Base-by-base conservation (phyloP, 805 yeast species). In the Saturnispora serradocipensis region DNA sequence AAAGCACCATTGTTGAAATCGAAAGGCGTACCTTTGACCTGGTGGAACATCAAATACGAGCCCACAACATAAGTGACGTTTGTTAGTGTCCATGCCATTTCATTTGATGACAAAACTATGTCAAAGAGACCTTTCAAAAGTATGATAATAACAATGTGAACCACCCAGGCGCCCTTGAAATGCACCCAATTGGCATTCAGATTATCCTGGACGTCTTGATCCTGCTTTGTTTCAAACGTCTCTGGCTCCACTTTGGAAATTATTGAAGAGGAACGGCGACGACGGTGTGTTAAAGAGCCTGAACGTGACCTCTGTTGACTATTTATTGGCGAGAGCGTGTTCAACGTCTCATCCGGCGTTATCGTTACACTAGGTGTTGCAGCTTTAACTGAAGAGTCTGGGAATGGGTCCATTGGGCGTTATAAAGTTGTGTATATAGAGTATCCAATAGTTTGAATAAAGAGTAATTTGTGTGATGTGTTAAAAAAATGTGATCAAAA, bases 1-100 rank as follows among this genome's bases (percentile, higher is more conserved):
- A 86, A 93, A 0, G 97, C 98, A 43, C 99, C 99, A 40, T 86
- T 84, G 64, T 90, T 93, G 72, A 91, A 90, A 61, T 93, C 99
- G 65, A 91, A 93, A 0, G 99, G 99, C 2, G 96, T 89, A 38
- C 99, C 99, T 62, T 91, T 93, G 44, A 93, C 88, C 66, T 87
- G 84, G 67, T 91, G 99, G 66, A 91, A 93, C 98, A 91, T 93
- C 55, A 91, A 80, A 66, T 89, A 93, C 0, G 95, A 83, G 4
- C 97, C 98, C 57, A 86, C 79, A 51, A 86, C 91, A 66, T 91
- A 91, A 5, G 96, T 83, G 48, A 85, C 77, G 64, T 91, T 93
- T 6, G 98, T 91, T 58, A 93, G 69, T 2, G 98, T 88, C 99
- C 99, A 91, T 54, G 42, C 42, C 42, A 86, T 78, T 76, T 89